Base-by-base conservation (phyloP, 177 flowering plant genomes). In the Vitis hybrid region DNA sequence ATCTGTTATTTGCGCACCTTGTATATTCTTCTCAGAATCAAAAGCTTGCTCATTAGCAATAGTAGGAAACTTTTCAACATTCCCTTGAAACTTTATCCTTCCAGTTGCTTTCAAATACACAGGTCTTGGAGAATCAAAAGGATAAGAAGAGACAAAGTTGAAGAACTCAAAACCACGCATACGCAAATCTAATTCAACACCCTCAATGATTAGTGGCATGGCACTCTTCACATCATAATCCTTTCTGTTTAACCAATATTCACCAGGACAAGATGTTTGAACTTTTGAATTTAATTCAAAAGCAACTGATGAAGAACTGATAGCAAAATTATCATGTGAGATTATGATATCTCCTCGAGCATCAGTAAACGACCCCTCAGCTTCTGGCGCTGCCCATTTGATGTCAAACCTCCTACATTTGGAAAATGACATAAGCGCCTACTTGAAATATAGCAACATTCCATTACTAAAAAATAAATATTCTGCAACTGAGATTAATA, bases 81-180 rank as follows among this genome's bases (percentile, higher is more conserved):
- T 87, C 29, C 98, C 99, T 71, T 82, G 93, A 81, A 95, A 91
- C 80, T 93, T 95, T 63, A 95, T 74, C 82, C 87, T 93, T 77
- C 99, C 99, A 5, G 97, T 89, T 73, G 98, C 91, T 82, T 92
- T 95, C 81, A 95, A 71, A 81, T 90, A 91, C 71, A 86, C 57
- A 29, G 98, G 94, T 69, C 93, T 88, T 67, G 89, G 90, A 78
- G 91, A 86, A 85, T 93, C 98, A 82, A 90, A 88, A 61, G 92
- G 74, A 81, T 88, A 84, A 26, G 92, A 82, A 70, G 94, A 88
- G 63, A 88, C 81, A 77, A 89, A 70, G 75, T 82, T 91, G 73
- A 91, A 87, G 75, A 93, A 88, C 81, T 95, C 98, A 84, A 95
- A 95, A 61, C 91, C 91, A 73, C 97, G 99, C 99, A 95, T 89